Base-by-base conservation (phyloP, 768 basidiomycete genomes). In the Mycena floridula region DNA sequence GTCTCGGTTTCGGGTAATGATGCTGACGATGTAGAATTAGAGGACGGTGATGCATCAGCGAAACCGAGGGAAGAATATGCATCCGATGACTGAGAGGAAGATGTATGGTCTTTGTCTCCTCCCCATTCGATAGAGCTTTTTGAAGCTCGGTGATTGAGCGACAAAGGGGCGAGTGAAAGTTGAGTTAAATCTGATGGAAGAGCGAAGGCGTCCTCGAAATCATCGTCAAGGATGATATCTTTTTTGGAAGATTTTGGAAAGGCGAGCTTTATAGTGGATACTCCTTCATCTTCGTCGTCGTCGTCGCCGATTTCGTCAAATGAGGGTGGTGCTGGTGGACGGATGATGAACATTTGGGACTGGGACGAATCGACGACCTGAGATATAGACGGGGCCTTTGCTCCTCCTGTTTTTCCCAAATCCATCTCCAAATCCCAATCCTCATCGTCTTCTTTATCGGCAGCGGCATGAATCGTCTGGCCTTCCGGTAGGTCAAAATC, bases 81-180 rank as follows among this genome's bases (percentile, higher is more conserved):
- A 59, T 91, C 89, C 20, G 89, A 91, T n/a, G 88, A 90, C 56
- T 87, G 85, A 12, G 87, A 88, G 5, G 87, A 88, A 4, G 76
- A 80, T 2, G 89, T 85, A 37, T 85, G 79, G 55, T 91, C 86
- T 58, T 79, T 86, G 64, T 90, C 88, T 24, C 84, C 70, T 85
- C 88, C 72, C 86, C 88, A 90, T 65, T 89, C 88, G 22, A 91
- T 71, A 1, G 89, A 89, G 41, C 77, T 79, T 67, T 90, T 90
- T 45, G 89, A 90, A 7, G 84, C 75, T 42, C 84, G 80, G 57
- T 89, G 85, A 51, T 72, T 78, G 16, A 89, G 77, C 24, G 85
- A 79, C 45, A 82, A 67, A 42, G 90, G 86, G 32, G 84, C 82
- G 35, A 93, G 81, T 16, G 89, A 91, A 42, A 93, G 77, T 56